Evolutionary conservation across 345 rosid species (phyloP).

Genomic region (Ceriops zippeliana): DNA sequence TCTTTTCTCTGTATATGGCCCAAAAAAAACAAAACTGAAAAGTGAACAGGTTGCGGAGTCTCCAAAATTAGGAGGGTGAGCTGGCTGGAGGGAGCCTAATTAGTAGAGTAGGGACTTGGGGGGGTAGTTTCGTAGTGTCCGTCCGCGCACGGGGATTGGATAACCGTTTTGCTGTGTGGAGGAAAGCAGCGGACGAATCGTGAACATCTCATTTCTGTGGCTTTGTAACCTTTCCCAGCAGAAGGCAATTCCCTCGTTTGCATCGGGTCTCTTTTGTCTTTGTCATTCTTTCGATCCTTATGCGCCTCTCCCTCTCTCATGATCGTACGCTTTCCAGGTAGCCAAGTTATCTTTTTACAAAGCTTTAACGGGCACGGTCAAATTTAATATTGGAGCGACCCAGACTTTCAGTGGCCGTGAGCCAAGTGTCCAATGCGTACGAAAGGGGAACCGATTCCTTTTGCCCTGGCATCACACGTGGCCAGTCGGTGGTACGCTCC

Average conservation of each 20-base stretch:
- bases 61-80: slow-evolving; percentile 7
- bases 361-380: no score
- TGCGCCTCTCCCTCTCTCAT: not conserved
- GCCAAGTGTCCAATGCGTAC: slow-evolving; percentile 24
- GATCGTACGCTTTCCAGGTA: not conserved
- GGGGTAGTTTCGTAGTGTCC: not conserved
- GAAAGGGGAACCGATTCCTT: slow-evolving; percentile 27
- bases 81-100: slow-evolving; percentile 21
- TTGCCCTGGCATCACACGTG: slow-evolving; percentile 43
- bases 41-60: slow-evolving; percentile 2
- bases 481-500: slow-evolving; percentile 17
- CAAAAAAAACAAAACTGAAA: not conserved
- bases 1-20: slow-evolving; percentile 5
- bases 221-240: slow-evolving; percentile 20
- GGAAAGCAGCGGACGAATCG: slow-evolving; percentile 30
- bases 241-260: not conserved
- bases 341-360: not conserved
- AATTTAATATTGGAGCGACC: slow-evolving; percentile 21
- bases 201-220: slow-evolving; percentile 26
- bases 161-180: slow-evolving; percentile 13
- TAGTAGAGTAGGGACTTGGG: not conserved
- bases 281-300: not conserved
- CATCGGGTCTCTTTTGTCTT: not conserved
- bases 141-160: not conserved
- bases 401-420: slow-evolving; percentile 25